phyloP scores from a whole-genome alignment of 2,329 filamentous ascomycete species.

The Botrytis pseudocinerea region DNA sequence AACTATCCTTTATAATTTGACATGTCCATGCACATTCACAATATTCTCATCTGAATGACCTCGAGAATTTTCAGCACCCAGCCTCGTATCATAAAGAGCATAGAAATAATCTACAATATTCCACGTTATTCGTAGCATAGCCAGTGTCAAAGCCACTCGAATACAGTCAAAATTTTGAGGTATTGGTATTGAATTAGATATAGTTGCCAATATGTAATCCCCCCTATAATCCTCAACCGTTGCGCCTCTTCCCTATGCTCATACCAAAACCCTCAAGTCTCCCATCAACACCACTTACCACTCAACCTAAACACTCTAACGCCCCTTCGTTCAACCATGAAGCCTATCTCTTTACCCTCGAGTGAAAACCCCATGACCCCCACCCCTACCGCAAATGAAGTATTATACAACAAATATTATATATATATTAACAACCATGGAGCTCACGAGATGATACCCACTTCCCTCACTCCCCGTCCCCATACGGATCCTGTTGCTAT shows the following conservation, averaged over 20 bases:
- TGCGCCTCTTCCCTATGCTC: not conserved
- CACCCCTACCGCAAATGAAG: too few relatives aligned
- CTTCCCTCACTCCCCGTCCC: not conserved
- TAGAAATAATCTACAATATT: not conserved
- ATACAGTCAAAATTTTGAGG: not conserved
- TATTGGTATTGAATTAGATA: not conserved
- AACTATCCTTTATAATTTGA: not conserved
- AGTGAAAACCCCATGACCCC: too few relatives aligned
- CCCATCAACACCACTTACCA: too few relatives aligned
- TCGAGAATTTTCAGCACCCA: not conserved
- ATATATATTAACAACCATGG: not conserved
- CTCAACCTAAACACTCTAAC: too few relatives aligned
- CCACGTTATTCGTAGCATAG: not conserved
- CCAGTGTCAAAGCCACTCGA: not conserved
- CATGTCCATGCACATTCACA: not conserved
- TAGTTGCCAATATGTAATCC: not conserved
- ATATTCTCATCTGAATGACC: not conserved
- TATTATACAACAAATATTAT: not conserved
- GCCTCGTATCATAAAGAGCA: not conserved
- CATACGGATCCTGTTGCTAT: too few relatives aligned
- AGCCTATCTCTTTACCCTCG: too few relatives aligned
- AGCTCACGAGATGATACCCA: not conserved
- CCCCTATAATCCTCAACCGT: not conserved
- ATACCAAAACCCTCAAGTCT: too few relatives aligned
- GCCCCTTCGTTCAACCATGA: too few relatives aligned